Conservation (phyloP, 2,329 filamentous ascomycete genomes). For the Beauveria caledonica region DNA sequence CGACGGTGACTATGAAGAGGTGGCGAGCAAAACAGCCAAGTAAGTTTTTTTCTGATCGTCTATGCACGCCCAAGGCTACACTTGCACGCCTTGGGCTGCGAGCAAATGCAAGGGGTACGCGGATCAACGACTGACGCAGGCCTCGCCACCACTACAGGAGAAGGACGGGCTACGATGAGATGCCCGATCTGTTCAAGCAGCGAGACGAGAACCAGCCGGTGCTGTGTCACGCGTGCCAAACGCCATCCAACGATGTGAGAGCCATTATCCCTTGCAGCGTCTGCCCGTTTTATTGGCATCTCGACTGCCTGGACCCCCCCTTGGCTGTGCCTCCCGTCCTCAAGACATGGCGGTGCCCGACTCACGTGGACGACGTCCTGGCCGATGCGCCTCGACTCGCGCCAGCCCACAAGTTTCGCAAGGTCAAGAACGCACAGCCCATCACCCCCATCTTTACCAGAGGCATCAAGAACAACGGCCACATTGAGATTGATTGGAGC, state of each 20-base stretch:
- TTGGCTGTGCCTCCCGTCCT: slow-evolving; percentile 68
- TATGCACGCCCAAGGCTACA: neutral
- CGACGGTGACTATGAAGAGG: slow-evolving; percentile 75
- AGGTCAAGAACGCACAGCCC: slow-evolving; percentile 44
- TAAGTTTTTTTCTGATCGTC: slow-evolving; percentile 28
- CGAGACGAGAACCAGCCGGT: slow-evolving; percentile 70
- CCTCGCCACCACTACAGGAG: slow-evolving; percentile 28
- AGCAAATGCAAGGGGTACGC: neutral
- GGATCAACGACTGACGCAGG: neutral
- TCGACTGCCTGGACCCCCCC: slow-evolving; percentile 85
- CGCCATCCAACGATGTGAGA: slow-evolving; percentile 49
- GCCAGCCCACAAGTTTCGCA: slow-evolving; percentile 54
- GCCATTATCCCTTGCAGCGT: slow-evolving; percentile 80
- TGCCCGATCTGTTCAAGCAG: slow-evolving; percentile 58
- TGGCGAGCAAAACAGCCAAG: slow-evolving; percentile 54
- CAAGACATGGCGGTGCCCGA: slow-evolving; percentile 80
- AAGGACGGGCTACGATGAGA: slow-evolving; percentile 50
- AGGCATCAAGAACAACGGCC: slow-evolving; percentile 62
- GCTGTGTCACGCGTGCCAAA: slow-evolving; percentile 69
- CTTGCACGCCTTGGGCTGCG: neutral
- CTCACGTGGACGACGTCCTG: slow-evolving; percentile 73
- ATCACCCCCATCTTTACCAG: slow-evolving; percentile 49
- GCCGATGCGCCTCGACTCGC: slow-evolving; percentile 48
- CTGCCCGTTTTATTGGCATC: slow-evolving; percentile 78
- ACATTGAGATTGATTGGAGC: slow-evolving; percentile 58